These are phyloP conservation scores for Edaphochlamys debaryana DNA, from an alignment of 139 green algal species.

Conservation along the genomic window DNA sequence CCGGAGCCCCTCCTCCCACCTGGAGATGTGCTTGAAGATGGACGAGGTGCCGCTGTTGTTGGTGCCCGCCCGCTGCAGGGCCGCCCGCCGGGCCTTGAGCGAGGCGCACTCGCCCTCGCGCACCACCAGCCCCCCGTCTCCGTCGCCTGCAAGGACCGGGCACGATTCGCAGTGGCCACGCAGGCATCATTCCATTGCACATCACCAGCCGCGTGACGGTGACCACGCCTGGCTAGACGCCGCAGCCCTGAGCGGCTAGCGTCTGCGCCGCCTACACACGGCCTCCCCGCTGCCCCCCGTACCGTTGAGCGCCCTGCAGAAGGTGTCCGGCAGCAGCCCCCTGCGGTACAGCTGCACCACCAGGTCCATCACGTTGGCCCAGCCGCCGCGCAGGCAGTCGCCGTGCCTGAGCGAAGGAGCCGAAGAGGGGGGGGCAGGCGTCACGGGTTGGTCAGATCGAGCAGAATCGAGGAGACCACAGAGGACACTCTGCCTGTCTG, in stretches of 20 bases:
- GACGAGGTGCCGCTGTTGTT: background rate
- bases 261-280: too few species aligned
- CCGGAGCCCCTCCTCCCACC: too few species aligned
- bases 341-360: slow-evolving; percentile 86
- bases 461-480: too few species aligned
- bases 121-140: slow-evolving; percentile 50
- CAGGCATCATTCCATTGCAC: too few species aligned
- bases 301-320: slow-evolving; percentile 52
- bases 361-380: slow-evolving; percentile 89
- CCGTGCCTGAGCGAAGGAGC: slow-evolving; percentile 73
- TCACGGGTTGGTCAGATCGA: too few species aligned
- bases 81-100: slow-evolving; percentile 17
- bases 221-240: too few species aligned
- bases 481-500: too few species aligned
- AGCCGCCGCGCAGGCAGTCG: slow-evolving; percentile 84
- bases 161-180: too few species aligned
- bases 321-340: slow-evolving; percentile 65
- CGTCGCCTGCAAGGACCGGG: slow-evolving; percentile 4
- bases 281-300: too few species aligned
- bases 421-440: too few species aligned
- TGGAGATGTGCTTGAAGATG: slow-evolving; percentile 43
- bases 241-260: too few species aligned
- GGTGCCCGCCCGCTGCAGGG: slow-evolving; percentile 5
- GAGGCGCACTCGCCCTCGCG: slow-evolving; percentile 56
- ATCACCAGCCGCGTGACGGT: too few species aligned